These are phyloP conservation scores for Suillus clintonianus DNA, from an alignment of 768 basidiomycete species.

Conservation along the genomic window DNA sequence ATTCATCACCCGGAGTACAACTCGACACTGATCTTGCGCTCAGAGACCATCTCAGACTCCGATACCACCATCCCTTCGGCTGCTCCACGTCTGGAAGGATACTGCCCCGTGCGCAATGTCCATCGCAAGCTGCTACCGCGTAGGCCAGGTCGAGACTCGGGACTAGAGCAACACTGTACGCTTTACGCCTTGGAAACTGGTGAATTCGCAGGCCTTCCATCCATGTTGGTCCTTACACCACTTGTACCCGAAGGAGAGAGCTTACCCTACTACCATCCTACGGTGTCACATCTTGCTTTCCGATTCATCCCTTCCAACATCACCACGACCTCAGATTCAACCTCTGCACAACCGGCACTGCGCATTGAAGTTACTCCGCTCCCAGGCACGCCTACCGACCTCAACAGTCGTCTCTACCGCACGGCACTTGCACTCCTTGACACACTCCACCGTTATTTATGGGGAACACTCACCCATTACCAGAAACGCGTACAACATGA, in stretches of 20 bases:
- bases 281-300: slow-evolving; percentile 79
- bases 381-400: slow-evolving; percentile 45
- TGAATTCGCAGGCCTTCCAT: slow-evolving; percentile 27
- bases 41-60: slow-evolving; percentile 60
- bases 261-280: slow-evolving; percentile 90
- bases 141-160: slow-evolving; percentile 71
- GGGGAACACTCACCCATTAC: slow-evolving; percentile 80
- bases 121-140: slow-evolving; percentile 75
- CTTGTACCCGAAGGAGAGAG: slow-evolving; percentile 43
- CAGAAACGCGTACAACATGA: slow-evolving; percentile 88
- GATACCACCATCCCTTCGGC: slow-evolving; percentile 26
- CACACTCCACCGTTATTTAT: slow-evolving; percentile 84
- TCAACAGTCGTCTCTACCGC: slow-evolving; percentile 69
- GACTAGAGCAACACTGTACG: slow-evolving; percentile 77
- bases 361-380: slow-evolving; percentile 62
- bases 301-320: slow-evolving; percentile 52
- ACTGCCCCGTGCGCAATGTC: slow-evolving; percentile 50
- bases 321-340: slow-evolving; percentile 24
- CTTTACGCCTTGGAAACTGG: slow-evolving; percentile 48
- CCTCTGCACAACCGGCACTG: slow-evolving; percentile 28
- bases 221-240: slow-evolving; percentile 60
- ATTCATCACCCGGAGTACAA: slow-evolving; percentile 92
- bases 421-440: slow-evolving; percentile 82
- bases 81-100: slow-evolving; percentile 41
- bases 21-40: slow-evolving; percentile 85